These are phyloP conservation scores for Xylaria sp. DNA, from an alignment of 2,329 filamentous ascomycete genomes.

Conservation along the genomic window DNA sequence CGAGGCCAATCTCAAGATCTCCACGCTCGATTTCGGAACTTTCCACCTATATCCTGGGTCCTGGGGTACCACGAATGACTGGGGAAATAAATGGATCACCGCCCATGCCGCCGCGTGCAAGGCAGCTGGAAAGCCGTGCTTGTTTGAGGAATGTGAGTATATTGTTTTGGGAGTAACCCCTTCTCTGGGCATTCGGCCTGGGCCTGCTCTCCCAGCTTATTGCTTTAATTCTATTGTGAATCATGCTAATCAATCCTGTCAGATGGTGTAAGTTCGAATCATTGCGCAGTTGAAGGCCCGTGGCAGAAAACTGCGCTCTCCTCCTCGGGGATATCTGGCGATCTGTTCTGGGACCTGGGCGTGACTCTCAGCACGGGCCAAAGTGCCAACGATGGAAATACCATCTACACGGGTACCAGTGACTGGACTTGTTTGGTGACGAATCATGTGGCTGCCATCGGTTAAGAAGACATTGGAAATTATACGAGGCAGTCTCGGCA, in stretches of 20 bases:
- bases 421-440: constrained; percentile 58
- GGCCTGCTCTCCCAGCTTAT: neutral
- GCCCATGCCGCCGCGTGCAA: constrained; percentile 53
- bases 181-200: neutral
- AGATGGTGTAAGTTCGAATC: constrained; percentile 46
- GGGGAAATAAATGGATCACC: constrained; percentile 52
- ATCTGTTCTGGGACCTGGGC: constrained; percentile 50
- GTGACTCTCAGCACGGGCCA: constrained; percentile 53
- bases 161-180: neutral
- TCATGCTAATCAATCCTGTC: constrained; percentile 10
- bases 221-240: neutral
- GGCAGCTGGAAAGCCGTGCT: constrained; percentile 53
- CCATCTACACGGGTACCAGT: constrained; percentile 55
- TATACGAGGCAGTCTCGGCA: neutral
- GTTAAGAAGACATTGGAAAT: neutral
- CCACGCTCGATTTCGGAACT: constrained; percentile 47
- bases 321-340: constrained; percentile 44
- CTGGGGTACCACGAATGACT: constrained; percentile 51
- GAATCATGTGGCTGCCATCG: constrained; percentile 55
- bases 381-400: constrained; percentile 57
- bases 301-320: constrained; percentile 48
- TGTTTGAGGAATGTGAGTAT: constrained; percentile 55
- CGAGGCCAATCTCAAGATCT: constrained; percentile 50
- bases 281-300: constrained; percentile 46
- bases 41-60: constrained; percentile 54